A percentile compares a stretch with the other conserved stretches of the same genome.
phyloP scores from a whole-genome alignment of 176 grass and related monocot species.

The Carex scoparia region DNA sequence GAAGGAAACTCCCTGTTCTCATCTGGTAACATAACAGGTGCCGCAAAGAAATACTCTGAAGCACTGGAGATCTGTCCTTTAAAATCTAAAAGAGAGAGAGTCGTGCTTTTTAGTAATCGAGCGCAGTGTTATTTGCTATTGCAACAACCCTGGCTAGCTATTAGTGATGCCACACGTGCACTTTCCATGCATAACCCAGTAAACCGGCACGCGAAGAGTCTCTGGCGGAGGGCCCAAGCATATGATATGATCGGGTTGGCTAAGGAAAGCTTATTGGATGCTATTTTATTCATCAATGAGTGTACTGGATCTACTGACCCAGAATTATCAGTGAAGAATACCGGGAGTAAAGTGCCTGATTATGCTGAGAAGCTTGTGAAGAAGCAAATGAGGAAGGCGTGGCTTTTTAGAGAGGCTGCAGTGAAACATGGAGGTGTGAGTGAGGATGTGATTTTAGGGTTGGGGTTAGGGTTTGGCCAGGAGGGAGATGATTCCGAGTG shows the following conservation, averaged over 20 bases:
- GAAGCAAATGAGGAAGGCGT: conserved; percentile 92
- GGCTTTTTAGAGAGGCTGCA: conserved; percentile 94
- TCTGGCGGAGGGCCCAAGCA: conserved; percentile 98
- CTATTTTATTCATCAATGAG: conserved; percentile 96
- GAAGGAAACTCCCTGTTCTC: conserved; percentile 99
- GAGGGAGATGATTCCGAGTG: conserved; percentile 91
- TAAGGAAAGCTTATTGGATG: conserved; percentile 96
- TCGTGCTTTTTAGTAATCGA: conserved; percentile 92
- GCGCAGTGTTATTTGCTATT: conserved; percentile 95
- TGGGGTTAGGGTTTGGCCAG: conserved; percentile 70
- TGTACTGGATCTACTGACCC: conserved; percentile 83
- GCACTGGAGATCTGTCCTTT: conserved; percentile 85
- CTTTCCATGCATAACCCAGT: conserved; percentile 74
- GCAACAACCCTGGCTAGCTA: conserved; percentile 83
- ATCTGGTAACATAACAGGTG: conserved; percentile 85
- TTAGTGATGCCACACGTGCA: conserved; percentile 82
- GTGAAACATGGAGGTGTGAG: conserved; percentile 80
- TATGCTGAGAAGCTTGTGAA: conserved; percentile 95
- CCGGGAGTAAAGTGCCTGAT: conserved; percentile 86
- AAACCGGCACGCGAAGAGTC: conserved; percentile 77
- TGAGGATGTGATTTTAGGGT: conserved; percentile 44
- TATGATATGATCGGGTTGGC: conserved; percentile 98
- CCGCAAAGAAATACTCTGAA: conserved; percentile 91
- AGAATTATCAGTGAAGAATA: conserved; percentile 73
- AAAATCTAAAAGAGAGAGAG: conserved; percentile 99